Evolutionary conservation across 176 grass and related monocot species (phyloP).

Genomic region (Chloris gayana): DNA sequence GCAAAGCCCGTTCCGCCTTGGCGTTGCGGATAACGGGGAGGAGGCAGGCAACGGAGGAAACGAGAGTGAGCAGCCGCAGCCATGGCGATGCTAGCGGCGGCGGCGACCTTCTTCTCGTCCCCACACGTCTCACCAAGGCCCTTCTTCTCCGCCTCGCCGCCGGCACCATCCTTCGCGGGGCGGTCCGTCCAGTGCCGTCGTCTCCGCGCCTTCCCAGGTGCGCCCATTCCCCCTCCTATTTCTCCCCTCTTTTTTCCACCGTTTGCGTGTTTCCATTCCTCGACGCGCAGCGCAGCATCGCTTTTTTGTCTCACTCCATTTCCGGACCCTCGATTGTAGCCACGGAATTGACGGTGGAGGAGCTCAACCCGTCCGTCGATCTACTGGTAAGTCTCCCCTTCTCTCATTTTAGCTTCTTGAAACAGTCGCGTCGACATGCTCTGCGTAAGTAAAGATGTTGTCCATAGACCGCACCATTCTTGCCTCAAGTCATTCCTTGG

Average conservation of each 20-base stretch:
- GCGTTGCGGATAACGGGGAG: background rate
- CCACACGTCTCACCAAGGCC: background rate
- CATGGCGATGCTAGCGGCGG: slow-evolving; percentile 7
- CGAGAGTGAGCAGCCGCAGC: background rate
- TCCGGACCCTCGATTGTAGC: background rate
- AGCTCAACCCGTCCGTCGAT: slow-evolving; percentile 39
- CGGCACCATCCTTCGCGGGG: background rate
- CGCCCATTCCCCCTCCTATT: background rate
- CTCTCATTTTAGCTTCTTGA: background rate
- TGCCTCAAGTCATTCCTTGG: background rate
- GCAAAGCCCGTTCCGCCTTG: background rate
- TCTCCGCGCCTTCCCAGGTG: slow-evolving; percentile 31
- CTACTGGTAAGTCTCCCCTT: background rate
- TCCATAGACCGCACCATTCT: background rate
- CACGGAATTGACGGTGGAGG: slow-evolving; percentile 27
- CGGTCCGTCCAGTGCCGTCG: background rate
- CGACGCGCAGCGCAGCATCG: background rate
- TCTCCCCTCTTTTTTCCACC: background rate
- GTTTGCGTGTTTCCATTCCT: background rate
- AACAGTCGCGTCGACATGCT: background rate
- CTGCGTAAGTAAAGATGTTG: background rate
- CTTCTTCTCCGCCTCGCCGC: background rate
- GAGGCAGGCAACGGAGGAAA: background rate
- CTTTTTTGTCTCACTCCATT: background rate
- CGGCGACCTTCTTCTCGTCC: background rate